These are phyloP conservation scores for Spergularia bocconei DNA, from an alignment of 148 eudicot species.

Conservation along the genomic window DNA sequence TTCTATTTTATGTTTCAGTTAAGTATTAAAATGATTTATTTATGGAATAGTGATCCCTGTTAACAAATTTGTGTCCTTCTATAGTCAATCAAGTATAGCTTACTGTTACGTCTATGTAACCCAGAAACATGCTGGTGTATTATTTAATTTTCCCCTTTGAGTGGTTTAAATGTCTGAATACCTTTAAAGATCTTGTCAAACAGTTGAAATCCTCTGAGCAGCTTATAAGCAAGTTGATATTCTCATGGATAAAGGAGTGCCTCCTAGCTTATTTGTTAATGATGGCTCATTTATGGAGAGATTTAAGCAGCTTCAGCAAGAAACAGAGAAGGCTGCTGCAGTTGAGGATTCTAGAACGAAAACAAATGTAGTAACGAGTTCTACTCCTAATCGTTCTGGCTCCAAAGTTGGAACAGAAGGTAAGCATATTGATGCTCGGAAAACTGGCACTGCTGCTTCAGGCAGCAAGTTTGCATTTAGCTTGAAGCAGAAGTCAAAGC, in stretches of 20 bases:
- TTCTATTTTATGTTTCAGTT: neutral
- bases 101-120: neutral
- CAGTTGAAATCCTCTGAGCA: slow-evolving; percentile 46
- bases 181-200: slow-evolving; percentile 47
- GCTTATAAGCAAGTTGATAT: slow-evolving; percentile 34
- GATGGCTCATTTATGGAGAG: slow-evolving; percentile 98
- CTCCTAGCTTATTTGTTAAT: slow-evolving; percentile 68
- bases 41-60: neutral
- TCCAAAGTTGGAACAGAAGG: slow-evolving; percentile 38
- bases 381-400: slow-evolving; percentile 44
- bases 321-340: slow-evolving; percentile 39
- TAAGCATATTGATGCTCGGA: slow-evolving; percentile 41
- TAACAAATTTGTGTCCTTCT: neutral
- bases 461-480: slow-evolving; percentile 88
- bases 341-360: slow-evolving; percentile 37
- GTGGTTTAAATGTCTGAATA: slow-evolving; percentile 34
- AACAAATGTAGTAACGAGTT: slow-evolving; percentile 28
- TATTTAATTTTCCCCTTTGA: slow-evolving; percentile 2
- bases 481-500: slow-evolving; percentile 86
- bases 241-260: slow-evolving; percentile 65
- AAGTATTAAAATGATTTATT: neutral
- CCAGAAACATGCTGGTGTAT: neutral
- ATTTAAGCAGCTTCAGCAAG: slow-evolving; percentile 84
- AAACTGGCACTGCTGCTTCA: slow-evolving; percentile 38
- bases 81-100: neutral